A percentile compares a stretch with the other conserved stretches of the same genome.
These are phyloP conservation scores for Exserohilum turcica DNA, from an alignment of 2,329 filamentous ascomycete genomes.

Conservation along the genomic window DNA sequence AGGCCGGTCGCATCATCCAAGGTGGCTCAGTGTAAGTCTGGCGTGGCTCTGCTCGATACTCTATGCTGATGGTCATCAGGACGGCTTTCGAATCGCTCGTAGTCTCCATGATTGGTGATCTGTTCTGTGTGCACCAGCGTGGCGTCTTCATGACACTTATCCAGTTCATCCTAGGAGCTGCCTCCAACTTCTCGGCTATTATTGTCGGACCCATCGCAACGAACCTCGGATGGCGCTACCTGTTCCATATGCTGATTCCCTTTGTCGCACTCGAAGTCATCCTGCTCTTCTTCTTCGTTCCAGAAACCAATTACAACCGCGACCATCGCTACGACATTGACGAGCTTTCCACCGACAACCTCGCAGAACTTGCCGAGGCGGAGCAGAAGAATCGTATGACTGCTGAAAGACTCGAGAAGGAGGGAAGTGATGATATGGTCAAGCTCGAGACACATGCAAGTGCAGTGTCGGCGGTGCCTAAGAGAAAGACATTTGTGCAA, in stretches of 20 bases:
- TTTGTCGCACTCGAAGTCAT: conserved; percentile 53
- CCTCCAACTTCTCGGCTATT: conserved; percentile 46
- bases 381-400: conserved; percentile 29
- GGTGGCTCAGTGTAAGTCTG: conserved; percentile 29
- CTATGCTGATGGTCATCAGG: conserved; percentile 18
- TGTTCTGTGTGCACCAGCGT: conserved; percentile 47
- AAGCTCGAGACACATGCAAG: conserved; percentile 28
- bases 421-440: conserved; percentile 19
- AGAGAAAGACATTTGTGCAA: conserved; percentile 46
- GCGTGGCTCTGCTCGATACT: conserved; percentile 10
- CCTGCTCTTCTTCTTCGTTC: conserved; percentile 56
- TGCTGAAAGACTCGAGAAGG: conserved; percentile 9
- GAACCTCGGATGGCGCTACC: conserved; percentile 47
- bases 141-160: conserved; percentile 43
- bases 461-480: conserved; percentile 18
- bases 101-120: conserved; percentile 44
- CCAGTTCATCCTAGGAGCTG: conserved; percentile 44
- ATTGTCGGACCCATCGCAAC: conserved; percentile 44
- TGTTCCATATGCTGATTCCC: conserved; percentile 56
- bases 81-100: conserved; percentile 45
- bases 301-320: conserved; percentile 57
- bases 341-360: conserved; percentile 35
- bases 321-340: conserved; percentile 44
- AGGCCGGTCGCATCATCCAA: conserved; percentile 43
- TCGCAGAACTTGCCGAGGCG: conserved; percentile 30